Evolutionary conservation across 352 stramenopile genomes (phyloP).

Genomic region (Phytophthora pini): DNA sequence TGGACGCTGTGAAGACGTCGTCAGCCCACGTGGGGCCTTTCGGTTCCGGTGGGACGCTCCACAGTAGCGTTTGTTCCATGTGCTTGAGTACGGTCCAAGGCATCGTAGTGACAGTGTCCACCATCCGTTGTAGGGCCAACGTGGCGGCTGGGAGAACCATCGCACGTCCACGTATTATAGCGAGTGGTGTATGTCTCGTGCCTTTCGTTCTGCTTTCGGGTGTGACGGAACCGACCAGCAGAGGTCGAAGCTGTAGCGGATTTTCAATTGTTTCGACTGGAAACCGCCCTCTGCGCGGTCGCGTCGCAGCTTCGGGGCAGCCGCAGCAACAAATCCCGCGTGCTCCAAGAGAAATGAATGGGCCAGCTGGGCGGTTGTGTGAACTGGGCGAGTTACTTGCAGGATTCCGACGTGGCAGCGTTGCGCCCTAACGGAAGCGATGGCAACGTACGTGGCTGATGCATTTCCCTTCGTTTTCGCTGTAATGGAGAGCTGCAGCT

Average conservation of each 20-base stretch:
- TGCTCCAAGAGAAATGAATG: constrained; percentile 32
- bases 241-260: neutral
- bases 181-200: neutral
- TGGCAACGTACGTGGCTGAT: constrained; percentile 4
- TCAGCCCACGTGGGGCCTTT: constrained; percentile 36
- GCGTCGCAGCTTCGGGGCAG: no score
- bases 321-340: constrained; percentile 23
- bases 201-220: constrained; percentile 7
- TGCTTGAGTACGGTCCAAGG: constrained; percentile 35
- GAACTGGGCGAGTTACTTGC: constrained; percentile 2
- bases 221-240: constrained; percentile 11
- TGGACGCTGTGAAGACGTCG: constrained; percentile 33
- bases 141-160: constrained; percentile 29
- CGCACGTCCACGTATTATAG: neutral
- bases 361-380: constrained; percentile 18
- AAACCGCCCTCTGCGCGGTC: constrained; percentile 9
- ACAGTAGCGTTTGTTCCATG: constrained; percentile 34
- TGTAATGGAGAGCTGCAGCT: neutral
- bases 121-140: constrained; percentile 16
- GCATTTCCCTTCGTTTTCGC: neutral
- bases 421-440: constrained; percentile 1
- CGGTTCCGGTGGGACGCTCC: constrained; percentile 32
- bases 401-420: constrained; percentile 11
- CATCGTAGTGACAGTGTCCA: constrained; percentile 23
- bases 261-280: constrained; percentile 12